Conservation (phyloP, 139 green algal species). For the Chlorella sp. region DNA sequence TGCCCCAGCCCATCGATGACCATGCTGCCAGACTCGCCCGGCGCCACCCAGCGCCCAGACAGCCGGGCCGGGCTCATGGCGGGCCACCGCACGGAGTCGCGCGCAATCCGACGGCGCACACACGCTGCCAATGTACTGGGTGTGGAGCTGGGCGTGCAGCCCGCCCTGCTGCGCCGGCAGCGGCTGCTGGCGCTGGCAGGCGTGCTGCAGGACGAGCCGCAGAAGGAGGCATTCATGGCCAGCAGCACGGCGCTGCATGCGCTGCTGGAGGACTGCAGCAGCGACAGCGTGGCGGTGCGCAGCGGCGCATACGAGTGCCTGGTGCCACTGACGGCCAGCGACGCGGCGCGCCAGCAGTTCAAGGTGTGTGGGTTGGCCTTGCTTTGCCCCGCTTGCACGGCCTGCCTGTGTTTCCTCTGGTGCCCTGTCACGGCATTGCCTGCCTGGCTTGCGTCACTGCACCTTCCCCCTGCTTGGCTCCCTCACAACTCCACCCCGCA, state of each 20-base stretch:
- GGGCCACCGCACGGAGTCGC: neutral
- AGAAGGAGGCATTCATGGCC: conserved; percentile 21
- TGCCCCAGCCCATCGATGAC: neutral
- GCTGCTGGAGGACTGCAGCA: conserved; percentile 18
- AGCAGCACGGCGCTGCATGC: neutral
- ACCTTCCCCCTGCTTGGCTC: too few species aligned
- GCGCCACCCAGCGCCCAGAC: neutral
- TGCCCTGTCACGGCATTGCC: neutral
- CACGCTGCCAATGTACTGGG: neutral
- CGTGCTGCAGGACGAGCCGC: conserved; percentile 34
- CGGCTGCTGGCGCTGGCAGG: conserved; percentile 13
- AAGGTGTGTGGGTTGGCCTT: neutral
- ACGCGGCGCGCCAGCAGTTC: conserved; percentile 34
- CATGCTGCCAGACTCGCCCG: neutral
- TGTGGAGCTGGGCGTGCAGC: neutral
- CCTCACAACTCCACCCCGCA: too few species aligned
- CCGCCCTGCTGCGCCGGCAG: conserved; percentile 11
- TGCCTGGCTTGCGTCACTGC: neutral
- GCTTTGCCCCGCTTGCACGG: neutral
- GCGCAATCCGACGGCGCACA: neutral
- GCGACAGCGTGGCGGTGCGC: conserved; percentile 9
- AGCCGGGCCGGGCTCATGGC: neutral
- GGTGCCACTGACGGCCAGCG: conserved; percentile 45
- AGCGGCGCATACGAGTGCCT: conserved; percentile 42
- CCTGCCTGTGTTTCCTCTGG: neutral